phyloP scores from a whole-genome alignment of 441 rosid species.

The Pelargonium myrrhifolium region DNA sequence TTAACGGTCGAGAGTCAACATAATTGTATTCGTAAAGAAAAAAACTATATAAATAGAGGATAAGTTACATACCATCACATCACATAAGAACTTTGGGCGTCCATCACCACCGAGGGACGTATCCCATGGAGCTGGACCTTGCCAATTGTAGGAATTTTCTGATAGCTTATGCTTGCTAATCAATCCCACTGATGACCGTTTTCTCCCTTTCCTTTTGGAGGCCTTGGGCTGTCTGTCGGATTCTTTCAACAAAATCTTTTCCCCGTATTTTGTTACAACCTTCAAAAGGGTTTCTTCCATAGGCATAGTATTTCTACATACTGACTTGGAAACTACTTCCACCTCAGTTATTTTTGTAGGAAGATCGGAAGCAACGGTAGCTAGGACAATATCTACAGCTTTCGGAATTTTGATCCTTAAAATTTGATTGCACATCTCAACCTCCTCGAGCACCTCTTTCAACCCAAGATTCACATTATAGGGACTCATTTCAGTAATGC shows the following conservation, averaged over 20 bases:
- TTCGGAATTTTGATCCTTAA: slow-evolving; percentile 32
- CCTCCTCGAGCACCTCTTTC: slow-evolving; percentile 44
- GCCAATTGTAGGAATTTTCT: slow-evolving; percentile 43
- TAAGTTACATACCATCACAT: slow-evolving; percentile 60
- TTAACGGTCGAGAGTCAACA: neutral
- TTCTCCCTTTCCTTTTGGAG: slow-evolving; percentile 58
- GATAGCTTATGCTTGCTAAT: slow-evolving; percentile 31
- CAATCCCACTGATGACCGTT: slow-evolving; percentile 21
- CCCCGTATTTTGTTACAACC: slow-evolving; percentile 61
- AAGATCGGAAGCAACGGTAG: slow-evolving; percentile 40
- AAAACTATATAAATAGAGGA: neutral
- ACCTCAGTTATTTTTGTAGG: slow-evolving; percentile 29
- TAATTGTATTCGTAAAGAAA: too few relatives aligned
- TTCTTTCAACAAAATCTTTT: slow-evolving; percentile 51
- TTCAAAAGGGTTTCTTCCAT: slow-evolving; percentile 56
- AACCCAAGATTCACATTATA: slow-evolving; percentile 41
- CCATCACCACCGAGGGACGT: slow-evolving; percentile 73
- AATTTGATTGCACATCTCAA: slow-evolving; percentile 27
- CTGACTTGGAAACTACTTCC: slow-evolving; percentile 31
- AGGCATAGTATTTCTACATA: slow-evolving; percentile 45
- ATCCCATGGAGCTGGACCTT: slow-evolving; percentile 86
- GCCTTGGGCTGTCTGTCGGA: slow-evolving; percentile 56
- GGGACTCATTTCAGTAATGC: slow-evolving; percentile 21
- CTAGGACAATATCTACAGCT: slow-evolving; percentile 50
- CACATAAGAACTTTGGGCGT: slow-evolving; percentile 78